Evolutionary conservation across 805 yeast genomes (phyloP).

Genomic region (Ogataea parapolymorpha): DNA sequence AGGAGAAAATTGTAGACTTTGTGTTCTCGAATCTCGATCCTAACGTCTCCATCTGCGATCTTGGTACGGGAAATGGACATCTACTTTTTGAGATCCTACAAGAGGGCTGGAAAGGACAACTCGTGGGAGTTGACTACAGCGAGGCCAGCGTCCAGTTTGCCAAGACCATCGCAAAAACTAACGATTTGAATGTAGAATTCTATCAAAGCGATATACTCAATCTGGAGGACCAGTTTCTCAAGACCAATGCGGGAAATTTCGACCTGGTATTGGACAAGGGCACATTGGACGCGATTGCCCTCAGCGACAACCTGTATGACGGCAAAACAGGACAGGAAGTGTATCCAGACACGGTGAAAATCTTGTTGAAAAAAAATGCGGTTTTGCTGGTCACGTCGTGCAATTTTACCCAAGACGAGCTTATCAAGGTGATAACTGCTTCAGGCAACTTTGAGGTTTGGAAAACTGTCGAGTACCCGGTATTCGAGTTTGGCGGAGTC

Average conservation of each 20-base stretch:
- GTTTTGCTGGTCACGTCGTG: conserved; percentile 84
- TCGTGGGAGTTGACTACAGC: conserved; percentile 85
- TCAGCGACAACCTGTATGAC: conserved; percentile 56
- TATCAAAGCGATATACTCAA: conserved; percentile 66
- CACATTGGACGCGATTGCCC: conserved; percentile 93
- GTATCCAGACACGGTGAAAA: conserved; percentile 59
- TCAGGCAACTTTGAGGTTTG: conserved; percentile 48
- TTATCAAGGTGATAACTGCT: conserved; percentile 50
- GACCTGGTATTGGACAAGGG: conserved; percentile 91
- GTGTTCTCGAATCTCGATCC: conserved; percentile 46
- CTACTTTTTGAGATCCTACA: conserved; percentile 65
- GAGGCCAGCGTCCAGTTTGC: conserved; percentile 79
- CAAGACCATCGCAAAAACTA: conserved; percentile 45
- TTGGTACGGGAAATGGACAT: conserved; percentile 98
- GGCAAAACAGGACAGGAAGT: conserved; percentile 50
- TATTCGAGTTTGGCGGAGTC: conserved; percentile 84
- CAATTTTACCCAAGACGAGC: conserved; percentile 83
- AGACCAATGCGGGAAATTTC: conserved; percentile 36
- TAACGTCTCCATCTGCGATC: conserved; percentile 54
- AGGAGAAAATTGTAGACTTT: conserved; percentile 73
- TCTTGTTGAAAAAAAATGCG: conserved; percentile 52
- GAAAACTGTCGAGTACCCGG: conserved; percentile 72
- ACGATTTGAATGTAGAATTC: conserved; percentile 44
- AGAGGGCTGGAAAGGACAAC: conserved; percentile 56
- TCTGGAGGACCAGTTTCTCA: conserved; percentile 34